A percentile compares a stretch with the other conserved stretches of the same genome.
Conservation (phyloP, 305 asterid species). For the Solanum hybrid region DNA sequence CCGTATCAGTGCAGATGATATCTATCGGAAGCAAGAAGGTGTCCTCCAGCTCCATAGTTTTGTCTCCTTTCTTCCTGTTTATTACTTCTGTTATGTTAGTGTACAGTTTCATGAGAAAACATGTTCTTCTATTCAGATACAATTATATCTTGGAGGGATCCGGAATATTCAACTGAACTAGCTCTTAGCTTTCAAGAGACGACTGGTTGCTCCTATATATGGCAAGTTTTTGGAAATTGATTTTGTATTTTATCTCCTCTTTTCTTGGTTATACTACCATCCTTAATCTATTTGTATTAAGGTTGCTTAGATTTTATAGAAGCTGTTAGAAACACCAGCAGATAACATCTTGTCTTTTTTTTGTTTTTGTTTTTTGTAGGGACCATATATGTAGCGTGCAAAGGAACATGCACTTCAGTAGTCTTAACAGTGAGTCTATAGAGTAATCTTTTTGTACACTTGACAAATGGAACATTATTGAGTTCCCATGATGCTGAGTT, state of each 20-base stretch:
- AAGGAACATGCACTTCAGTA: conserved; percentile 70
- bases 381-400: conserved; percentile 81
- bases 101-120: neutral
- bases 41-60: neutral
- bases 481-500: neutral
- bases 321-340: neutral
- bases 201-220: conserved; percentile 86
- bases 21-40: conserved; percentile 98
- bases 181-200: conserved; percentile 73
- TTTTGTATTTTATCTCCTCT: neutral
- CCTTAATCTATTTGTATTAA: neutral
- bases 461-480: neutral
- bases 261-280: neutral
- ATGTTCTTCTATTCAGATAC: conserved; percentile 43
- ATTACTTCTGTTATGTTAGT: neutral
- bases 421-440: conserved; percentile 66
- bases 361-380: conserved; percentile 38
- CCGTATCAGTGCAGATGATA: conserved; percentile 88
- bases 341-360: neutral
- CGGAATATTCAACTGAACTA: conserved; percentile 79
- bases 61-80: neutral
- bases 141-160: conserved; percentile 97
- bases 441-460: neutral
- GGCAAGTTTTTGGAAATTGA: conserved; percentile 44
- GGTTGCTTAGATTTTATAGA: neutral